Conservation (phyloP, 2,329 filamentous ascomycete genomes). For the Coniochaeta ligniaria region DNA sequence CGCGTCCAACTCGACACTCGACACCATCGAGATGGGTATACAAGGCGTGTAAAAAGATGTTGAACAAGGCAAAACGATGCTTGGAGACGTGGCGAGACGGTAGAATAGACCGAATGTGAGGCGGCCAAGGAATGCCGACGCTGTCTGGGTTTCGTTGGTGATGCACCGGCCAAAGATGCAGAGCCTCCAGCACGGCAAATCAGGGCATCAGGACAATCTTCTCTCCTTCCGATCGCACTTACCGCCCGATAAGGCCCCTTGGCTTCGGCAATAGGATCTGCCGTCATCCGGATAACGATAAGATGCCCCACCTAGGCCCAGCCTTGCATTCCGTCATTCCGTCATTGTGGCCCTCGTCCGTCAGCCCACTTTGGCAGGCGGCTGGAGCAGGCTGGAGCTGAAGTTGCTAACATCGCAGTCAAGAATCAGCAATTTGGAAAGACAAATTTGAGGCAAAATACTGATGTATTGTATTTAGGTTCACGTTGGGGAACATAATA, state of each 20-base stretch:
- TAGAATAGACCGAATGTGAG: background rate
- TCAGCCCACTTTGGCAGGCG: no score
- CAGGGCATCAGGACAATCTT: background rate
- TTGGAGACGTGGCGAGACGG: background rate
- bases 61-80: background rate
- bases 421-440: no score
- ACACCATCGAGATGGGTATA: background rate
- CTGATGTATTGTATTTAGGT: no score
- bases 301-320: background rate
- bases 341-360: no score
- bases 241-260: conserved; percentile 1
- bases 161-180: background rate
- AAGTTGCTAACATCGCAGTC: no score
- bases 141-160: background rate
- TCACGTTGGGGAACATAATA: no score
- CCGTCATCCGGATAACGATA: background rate
- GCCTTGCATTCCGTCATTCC: background rate
- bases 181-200: background rate
- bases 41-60: background rate
- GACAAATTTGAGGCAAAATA: no score
- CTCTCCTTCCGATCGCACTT: background rate
- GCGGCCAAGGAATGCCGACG: background rate
- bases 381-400: no score
- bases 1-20: background rate
- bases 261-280: background rate